Evolutionary conservation across 2,329 filamentous ascomycete species (phyloP).

Genomic region (Xylariaceae sp.): DNA sequence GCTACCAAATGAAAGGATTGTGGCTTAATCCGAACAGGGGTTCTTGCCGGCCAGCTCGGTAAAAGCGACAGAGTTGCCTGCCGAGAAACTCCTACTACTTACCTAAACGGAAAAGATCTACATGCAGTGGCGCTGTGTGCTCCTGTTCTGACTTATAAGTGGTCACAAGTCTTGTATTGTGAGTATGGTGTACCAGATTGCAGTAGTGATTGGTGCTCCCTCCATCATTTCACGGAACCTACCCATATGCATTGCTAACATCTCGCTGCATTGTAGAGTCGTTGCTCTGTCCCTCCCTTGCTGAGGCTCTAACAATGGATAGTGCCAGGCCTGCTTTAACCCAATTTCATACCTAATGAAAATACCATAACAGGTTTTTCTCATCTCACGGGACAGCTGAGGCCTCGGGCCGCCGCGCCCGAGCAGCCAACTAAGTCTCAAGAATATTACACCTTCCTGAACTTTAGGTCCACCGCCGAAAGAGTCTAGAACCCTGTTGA

Average conservation of each 20-base stretch:
- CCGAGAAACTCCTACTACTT: conserved; percentile 5
- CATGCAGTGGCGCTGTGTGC: conserved; percentile 5
- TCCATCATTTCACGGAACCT: too few species aligned
- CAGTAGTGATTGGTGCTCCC: too few species aligned
- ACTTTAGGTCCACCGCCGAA: neutral
- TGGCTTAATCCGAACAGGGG: conserved; percentile 16
- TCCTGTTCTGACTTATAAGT: too few species aligned
- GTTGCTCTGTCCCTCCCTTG: too few species aligned
- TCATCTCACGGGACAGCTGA: neutral
- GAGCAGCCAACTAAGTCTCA: conserved; percentile 7
- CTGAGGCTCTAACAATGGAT: too few species aligned
- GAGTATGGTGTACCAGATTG: too few species aligned
- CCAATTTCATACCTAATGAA: neutral
- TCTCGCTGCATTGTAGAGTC: too few species aligned
- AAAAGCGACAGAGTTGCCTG: conserved; percentile 15
- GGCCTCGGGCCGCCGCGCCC: conserved; percentile 21
- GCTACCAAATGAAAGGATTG: conserved; percentile 5
- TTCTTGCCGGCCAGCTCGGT: conserved; percentile 10
- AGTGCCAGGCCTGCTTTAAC: neutral
- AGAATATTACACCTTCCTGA: neutral
- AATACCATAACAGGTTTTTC: too few species aligned
- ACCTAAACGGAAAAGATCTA: neutral
- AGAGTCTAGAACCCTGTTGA: conserved; percentile 15
- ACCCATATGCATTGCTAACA: too few species aligned
- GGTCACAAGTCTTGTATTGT: too few species aligned